Evolutionary conservation across 1,284 basidiomycete species (phyloP).

Genomic region (Farysia itapuensis): DNA sequence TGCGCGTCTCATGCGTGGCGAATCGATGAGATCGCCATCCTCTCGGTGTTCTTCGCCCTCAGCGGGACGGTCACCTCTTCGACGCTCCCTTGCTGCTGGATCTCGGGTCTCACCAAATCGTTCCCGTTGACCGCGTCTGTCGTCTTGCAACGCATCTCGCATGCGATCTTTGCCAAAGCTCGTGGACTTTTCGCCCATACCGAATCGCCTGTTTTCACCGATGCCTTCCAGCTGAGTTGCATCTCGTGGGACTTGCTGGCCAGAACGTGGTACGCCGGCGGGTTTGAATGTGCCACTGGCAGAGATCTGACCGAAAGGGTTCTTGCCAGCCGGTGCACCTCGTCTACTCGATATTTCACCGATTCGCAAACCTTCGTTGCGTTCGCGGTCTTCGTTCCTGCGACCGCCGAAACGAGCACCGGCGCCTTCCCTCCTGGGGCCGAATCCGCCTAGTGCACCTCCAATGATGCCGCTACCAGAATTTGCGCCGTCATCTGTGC

Average conservation of each 20-base stretch:
- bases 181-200: slow-evolving; percentile 33
- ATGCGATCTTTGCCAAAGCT: slow-evolving; percentile 35
- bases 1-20: slow-evolving; percentile 31
- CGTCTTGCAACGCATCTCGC: slow-evolving; percentile 28
- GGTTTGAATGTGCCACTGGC: slow-evolving; percentile 50
- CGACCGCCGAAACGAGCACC: slow-evolving; percentile 30
- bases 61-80: slow-evolving; percentile 23
- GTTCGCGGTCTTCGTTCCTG: slow-evolving; percentile 40
- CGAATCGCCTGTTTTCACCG: slow-evolving; percentile 20
- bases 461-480: slow-evolving; percentile 30
- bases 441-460: slow-evolving; percentile 33
- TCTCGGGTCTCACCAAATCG: slow-evolving; percentile 8
- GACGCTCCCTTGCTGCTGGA: slow-evolving; percentile 11
- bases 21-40: slow-evolving; percentile 39
- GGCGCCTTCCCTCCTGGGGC: slow-evolving; percentile 31
- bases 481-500: slow-evolving; percentile 10
- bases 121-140: slow-evolving; percentile 7
- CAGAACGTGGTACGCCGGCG: slow-evolving; percentile 32
- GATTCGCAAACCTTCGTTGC: slow-evolving; percentile 24
- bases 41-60: slow-evolving; percentile 33
- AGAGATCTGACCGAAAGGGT: slow-evolving; percentile 51
- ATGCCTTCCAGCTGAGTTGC: slow-evolving; percentile 9
- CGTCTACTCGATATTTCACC: slow-evolving; percentile 23
- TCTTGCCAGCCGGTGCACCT: slow-evolving; percentile 44
- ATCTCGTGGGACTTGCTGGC: slow-evolving; percentile 18